Percentiles rank a stretch among this genome's conserved stretches.
Conservation (phyloP, 352 stramenopile genomes). For the Phytophthora constricta region DNA sequence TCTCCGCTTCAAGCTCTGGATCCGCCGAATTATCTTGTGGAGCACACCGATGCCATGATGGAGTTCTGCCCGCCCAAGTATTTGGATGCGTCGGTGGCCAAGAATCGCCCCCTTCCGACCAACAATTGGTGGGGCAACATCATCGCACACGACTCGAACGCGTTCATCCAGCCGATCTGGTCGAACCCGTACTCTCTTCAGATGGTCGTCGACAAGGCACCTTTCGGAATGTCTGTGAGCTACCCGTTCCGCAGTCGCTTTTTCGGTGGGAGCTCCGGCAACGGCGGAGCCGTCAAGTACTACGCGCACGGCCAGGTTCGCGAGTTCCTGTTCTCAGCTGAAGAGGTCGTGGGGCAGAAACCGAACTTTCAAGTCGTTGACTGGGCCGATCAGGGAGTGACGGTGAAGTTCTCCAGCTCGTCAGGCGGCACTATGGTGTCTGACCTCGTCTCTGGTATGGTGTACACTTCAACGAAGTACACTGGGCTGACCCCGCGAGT, state of each 20-base stretch:
- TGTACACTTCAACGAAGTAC: slow-evolving; percentile 63
- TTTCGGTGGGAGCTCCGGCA: slow-evolving; percentile 58
- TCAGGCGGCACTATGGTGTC: slow-evolving; percentile 45
- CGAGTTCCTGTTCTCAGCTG: slow-evolving; percentile 61
- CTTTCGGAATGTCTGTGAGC: slow-evolving; percentile 57
- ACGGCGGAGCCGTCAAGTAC: slow-evolving; percentile 55
- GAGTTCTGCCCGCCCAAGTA: slow-evolving; percentile 61
- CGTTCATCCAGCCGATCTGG: slow-evolving; percentile 56
- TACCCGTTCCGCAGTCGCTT: slow-evolving; percentile 66
- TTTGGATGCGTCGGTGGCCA: slow-evolving; percentile 47
- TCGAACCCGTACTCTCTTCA: slow-evolving; percentile 65
- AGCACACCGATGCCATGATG: slow-evolving; percentile 60
- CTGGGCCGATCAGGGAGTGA: slow-evolving; percentile 67
- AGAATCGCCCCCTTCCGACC: slow-evolving; percentile 64
- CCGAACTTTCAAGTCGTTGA: slow-evolving; percentile 59
- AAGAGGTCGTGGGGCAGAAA: slow-evolving; percentile 50
- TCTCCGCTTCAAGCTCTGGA: slow-evolving; percentile 28
- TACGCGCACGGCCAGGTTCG: slow-evolving; percentile 59
- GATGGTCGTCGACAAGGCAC: slow-evolving; percentile 44
- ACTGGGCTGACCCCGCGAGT: slow-evolving; percentile 50
- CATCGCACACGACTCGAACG: slow-evolving; percentile 52
- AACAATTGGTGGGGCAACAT: slow-evolving; percentile 83
- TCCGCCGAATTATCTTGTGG: slow-evolving; percentile 46
- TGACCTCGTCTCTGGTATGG: slow-evolving; percentile 70
- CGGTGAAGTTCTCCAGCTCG: slow-evolving; percentile 44